Base-by-base conservation (phyloP, 2,329 filamentous ascomycete species). In the Fusarium foetens region DNA sequence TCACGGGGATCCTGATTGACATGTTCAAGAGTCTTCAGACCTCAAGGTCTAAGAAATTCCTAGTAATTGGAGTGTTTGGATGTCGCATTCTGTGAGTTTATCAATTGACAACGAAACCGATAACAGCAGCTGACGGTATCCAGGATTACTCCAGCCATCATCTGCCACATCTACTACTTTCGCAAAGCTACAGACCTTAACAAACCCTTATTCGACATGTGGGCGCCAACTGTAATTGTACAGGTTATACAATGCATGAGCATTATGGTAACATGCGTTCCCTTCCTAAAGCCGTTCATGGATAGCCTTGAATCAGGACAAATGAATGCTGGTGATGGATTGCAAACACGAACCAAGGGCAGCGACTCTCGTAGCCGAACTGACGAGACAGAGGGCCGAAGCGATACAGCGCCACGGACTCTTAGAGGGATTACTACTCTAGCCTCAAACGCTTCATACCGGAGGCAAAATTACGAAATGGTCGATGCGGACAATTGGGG, bases 201-300 rank as follows among this genome's bases (percentile, higher is more conserved):
- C 3, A 71, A 71, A 16, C 70, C 64, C 48, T 53, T 70, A n/a
- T 75, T 75, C 33, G 58, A 62, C 57, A 70, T 76, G 68, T 73
- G 70, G 74, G 35, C 19, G 13, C 58, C 74, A 10, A 63, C 58
- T 1, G 48, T 76, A 14, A 63, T 75, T 13, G 52, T 57, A 7
- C 72, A 75, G 33, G 61, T 76, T 16, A 65, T 75, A n/a, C 63
- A 67, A 19, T 76, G 73, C 65, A 35, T 76, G 59, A 73, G 66
- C 58, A 41, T 75, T 55, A 62, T 73, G 49, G 51, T 69, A 19
- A 68, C 71, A 11, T 76, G 74, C 58, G 68, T 75, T 6, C 71
- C 74, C 23, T 70, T 70, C 45, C 67, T 76, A 27, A 75, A 73
- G 53, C 74, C 71, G 2, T 74, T 76, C 57, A 46, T 76, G 23